Conservation (phyloP, 2,329 filamentous ascomycete genomes). For the Zasmidium citrigriseum region DNA sequence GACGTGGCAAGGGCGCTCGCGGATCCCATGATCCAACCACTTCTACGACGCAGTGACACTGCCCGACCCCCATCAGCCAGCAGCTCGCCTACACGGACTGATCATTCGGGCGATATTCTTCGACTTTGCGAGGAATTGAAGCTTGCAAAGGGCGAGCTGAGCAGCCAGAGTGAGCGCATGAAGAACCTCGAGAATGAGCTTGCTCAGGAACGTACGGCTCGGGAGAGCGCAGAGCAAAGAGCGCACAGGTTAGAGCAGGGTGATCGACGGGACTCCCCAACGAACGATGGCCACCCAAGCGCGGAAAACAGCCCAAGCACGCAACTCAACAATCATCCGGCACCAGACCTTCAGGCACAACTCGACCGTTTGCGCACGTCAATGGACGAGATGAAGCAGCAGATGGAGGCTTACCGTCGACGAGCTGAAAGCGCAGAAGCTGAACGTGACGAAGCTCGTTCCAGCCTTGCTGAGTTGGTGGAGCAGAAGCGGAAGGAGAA, state of each 20-base stretch:
- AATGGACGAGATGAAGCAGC: constrained; percentile 76
- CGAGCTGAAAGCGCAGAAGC: constrained; percentile 77
- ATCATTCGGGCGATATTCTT: constrained; percentile 71
- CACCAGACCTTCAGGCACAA: constrained; percentile 63
- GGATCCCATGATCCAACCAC: constrained; percentile 53
- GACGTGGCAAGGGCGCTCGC: constrained; percentile 60
- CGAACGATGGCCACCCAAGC: constrained; percentile 18
- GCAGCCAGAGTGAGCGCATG: constrained; percentile 76
- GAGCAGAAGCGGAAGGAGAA: constrained; percentile 74
- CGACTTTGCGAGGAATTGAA: constrained; percentile 83
- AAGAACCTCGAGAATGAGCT: constrained; percentile 79
- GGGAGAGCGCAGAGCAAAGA: constrained; percentile 80
- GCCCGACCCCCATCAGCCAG: constrained; percentile 64
- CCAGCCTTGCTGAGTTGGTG: constrained; percentile 84
- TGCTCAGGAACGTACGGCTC: constrained; percentile 75
- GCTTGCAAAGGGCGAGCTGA: constrained; percentile 81
- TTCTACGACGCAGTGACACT: constrained; percentile 73
- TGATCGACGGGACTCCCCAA: constrained; percentile 41
- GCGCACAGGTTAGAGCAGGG: constrained; percentile 70
- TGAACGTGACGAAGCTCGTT: constrained; percentile 70
- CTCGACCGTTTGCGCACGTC: constrained; percentile 76
- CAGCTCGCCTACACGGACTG: constrained; percentile 60
- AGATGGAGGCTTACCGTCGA: constrained; percentile 75
- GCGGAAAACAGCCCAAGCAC: constrained; percentile 17
- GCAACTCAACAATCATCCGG: constrained; percentile 2